Evolutionary conservation across 805 yeast species (phyloP).

Genomic region (Saccharomyces jurei): DNA sequence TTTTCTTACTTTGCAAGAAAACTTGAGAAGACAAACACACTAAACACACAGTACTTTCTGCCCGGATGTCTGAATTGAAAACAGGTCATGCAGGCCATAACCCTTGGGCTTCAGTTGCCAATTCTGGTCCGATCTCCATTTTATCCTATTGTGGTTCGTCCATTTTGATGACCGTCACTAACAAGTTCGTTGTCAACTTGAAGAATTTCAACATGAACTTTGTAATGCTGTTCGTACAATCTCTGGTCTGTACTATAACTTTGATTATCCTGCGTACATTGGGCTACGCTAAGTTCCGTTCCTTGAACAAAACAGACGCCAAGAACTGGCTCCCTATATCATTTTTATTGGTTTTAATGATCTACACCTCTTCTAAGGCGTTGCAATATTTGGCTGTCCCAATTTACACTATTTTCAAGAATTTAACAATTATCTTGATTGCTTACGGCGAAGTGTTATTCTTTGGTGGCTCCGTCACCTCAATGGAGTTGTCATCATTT

Average conservation of each 20-base stretch:
- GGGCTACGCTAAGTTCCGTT: slow-evolving; percentile 74
- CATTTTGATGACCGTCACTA: slow-evolving; percentile 88
- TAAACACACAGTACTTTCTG: not conserved
- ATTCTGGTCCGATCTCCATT: slow-evolving; percentile 50
- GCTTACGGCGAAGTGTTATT: slow-evolving; percentile 96
- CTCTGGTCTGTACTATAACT: slow-evolving; percentile 67
- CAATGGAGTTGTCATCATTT: slow-evolving; percentile 81
- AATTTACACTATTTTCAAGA: slow-evolving; percentile 92
- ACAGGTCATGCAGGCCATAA: slow-evolving; percentile 9
- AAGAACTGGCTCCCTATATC: slow-evolving; percentile 93
- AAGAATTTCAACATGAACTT: slow-evolving; percentile 72
- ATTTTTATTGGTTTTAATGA: slow-evolving; percentile 78
- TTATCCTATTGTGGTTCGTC: slow-evolving; percentile 80
- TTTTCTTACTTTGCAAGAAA: not conserved
- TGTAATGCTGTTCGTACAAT: slow-evolving; percentile 78
- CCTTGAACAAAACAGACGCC: slow-evolving; percentile 75
- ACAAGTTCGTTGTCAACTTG: slow-evolving; percentile 71
- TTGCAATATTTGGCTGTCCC: slow-evolving; percentile 83
- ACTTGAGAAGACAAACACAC: not conserved
- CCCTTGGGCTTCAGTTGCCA: slow-evolving; percentile 19
- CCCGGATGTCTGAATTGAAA: slow-evolving; percentile 27
- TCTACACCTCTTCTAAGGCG: slow-evolving; percentile 90
- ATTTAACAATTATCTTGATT: slow-evolving; percentile 85
- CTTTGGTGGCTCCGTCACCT: slow-evolving; percentile 85
- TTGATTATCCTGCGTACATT: slow-evolving; percentile 60